Base-by-base conservation (phyloP, 768 basidiomycete genomes). In the Rhodosporidiobolus odoratus region DNA sequence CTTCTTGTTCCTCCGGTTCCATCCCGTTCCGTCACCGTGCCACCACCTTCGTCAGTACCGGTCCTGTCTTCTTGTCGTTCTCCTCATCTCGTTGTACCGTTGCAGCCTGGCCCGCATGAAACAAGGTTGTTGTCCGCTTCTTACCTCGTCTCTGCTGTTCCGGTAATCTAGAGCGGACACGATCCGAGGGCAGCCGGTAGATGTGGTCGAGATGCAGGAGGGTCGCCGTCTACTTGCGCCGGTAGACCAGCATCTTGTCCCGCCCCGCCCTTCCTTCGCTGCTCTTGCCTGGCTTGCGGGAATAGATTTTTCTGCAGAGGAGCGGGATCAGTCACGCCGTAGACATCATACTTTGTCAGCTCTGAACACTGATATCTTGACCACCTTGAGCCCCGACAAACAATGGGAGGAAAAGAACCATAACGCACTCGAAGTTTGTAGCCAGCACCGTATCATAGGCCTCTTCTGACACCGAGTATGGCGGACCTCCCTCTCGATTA, bases 391-490 rank as follows among this genome's bases (percentile, higher is more conserved):
- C 10, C 5, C 9, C 2, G 17, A 53, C 15, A 34, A 23, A 27
- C 19, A 4, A 25, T 1, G 21, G n/a, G 2, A 25, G 50, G 41
- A 19, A 27, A 23, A 32, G 15, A 12, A 5, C 8, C 27, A 16
- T 37, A 25, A 37, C 58, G 43, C 48, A 68, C 69, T 72, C 73
- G 38, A 76, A 76, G 38, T 71, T 52, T 3, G 79, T 79, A 0
- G 82, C 81, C 3, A 89, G 81, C 2, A 82, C 81, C 7, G 83
- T 82, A 8, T 80, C 80, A 62, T 88, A 88, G 60, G 86, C 83
- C 48, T 86, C 84, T 1, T 84, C 83, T 9, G 83, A 79, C 35
- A 89, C 83, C 30, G 82, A 86, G 77, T 82, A 88, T 0, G 89
- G 88, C 1, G 88, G 89, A 0, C 89, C 88, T 0, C 75, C 75